Conservation (phyloP, 1,284 basidiomycete genomes). For the Rhodofomes roseus region DNA sequence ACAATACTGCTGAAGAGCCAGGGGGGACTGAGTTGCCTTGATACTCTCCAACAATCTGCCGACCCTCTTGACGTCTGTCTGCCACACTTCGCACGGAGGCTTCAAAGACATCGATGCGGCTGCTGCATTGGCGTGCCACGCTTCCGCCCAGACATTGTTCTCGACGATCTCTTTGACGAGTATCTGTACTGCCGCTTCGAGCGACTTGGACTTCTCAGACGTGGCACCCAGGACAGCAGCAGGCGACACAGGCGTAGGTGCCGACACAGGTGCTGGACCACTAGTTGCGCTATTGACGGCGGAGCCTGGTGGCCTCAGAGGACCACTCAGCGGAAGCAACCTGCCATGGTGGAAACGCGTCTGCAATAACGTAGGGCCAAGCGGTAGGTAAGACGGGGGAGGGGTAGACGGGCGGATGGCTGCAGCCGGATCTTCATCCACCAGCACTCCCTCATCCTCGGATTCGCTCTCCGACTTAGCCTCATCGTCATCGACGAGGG, state of each 20-base stretch:
- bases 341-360: conserved; percentile 61
- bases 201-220: conserved; percentile 56
- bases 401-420: conserved; percentile 62
- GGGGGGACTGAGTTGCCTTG: conserved; percentile 27
- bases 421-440: conserved; percentile 29
- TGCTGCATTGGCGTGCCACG: conserved; percentile 50
- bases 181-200: conserved; percentile 60
- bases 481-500: conserved; percentile 22
- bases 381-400: conserved; percentile 62
- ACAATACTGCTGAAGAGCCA: conserved; percentile 35
- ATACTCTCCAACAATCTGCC: conserved; percentile 28
- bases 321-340: conserved; percentile 54
- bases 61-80: conserved; percentile 46
- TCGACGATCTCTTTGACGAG: conserved; percentile 66
- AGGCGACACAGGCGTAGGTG: conserved; percentile 75
- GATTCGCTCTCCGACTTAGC: conserved; percentile 34
- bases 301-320: conserved; percentile 53
- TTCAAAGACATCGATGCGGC: conserved; percentile 20
- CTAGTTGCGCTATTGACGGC: conserved; percentile 39
- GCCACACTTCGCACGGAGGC: conserved; percentile 43
- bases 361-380: conserved; percentile 59
- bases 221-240: conserved; percentile 59
- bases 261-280: conserved; percentile 46
- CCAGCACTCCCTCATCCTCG: conserved; percentile 21
- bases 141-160: conserved; percentile 61